These are phyloP conservation scores for Metschnikowia proteae DNA, from an alignment of 805 yeast genomes.

Conservation along the genomic window DNA sequence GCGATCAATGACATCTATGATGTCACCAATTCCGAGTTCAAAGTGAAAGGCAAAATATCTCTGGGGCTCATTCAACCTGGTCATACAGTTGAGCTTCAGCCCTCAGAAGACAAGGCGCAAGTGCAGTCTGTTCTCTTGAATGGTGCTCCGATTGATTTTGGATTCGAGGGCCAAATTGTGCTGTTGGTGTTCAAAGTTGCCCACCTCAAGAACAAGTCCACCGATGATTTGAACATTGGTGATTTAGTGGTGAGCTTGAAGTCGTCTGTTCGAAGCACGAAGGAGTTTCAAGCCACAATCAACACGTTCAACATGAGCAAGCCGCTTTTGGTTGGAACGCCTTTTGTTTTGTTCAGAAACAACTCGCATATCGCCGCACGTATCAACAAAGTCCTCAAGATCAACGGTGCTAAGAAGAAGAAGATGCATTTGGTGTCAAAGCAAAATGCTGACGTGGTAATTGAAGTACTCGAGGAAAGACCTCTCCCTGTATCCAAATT, in stretches of 20 bases:
- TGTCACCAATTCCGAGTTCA: constrained; percentile 44
- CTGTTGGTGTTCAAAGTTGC: constrained; percentile 46
- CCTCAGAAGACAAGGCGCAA: constrained; percentile 43
- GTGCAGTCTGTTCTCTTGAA: constrained; percentile 38
- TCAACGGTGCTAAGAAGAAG: constrained; percentile 39
- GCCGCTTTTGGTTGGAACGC: constrained; percentile 78
- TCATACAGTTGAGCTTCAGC: constrained; percentile 56
- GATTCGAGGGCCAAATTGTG: constrained; percentile 57
- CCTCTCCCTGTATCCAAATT: constrained; percentile 52
- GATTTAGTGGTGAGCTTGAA: constrained; percentile 40
- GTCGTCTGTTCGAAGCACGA: constrained; percentile 25
- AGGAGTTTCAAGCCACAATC: constrained; percentile 26
- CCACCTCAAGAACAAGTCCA: constrained; percentile 45
- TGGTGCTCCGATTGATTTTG: constrained; percentile 46
- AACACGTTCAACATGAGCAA: constrained; percentile 46
- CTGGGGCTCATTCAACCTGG: constrained; percentile 71
- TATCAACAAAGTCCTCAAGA: constrained; percentile 41
- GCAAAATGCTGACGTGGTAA: constrained; percentile 54
- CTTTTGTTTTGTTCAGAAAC: constrained; percentile 73
- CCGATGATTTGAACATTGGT: constrained; percentile 61
- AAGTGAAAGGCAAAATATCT: constrained; percentile 61
- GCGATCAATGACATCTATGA: constrained; percentile 61
- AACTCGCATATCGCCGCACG: constrained; percentile 69
- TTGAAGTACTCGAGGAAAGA: constrained; percentile 46
- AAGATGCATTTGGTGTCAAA: constrained; percentile 56